These are phyloP conservation scores for Suhomyces bokatorum DNA, from an alignment of 1,139 yeast genomes.

Conservation along the genomic window DNA sequence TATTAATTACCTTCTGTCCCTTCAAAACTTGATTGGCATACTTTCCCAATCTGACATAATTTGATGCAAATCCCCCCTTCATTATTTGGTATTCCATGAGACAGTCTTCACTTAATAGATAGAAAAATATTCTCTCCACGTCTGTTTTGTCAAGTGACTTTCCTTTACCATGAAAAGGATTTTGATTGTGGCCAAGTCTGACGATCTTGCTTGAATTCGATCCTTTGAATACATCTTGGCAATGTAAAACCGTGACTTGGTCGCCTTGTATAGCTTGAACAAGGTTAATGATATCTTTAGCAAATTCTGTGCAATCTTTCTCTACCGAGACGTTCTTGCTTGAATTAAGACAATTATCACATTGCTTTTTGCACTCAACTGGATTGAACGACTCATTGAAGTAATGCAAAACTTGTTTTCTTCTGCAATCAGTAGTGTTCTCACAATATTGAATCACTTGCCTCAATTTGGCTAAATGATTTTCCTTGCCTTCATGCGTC, in stretches of 20 bases:
- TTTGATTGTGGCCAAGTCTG: constrained; percentile 59
- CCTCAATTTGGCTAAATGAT: constrained; percentile 72
- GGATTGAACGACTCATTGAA: constrained; percentile 83
- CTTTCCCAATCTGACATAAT: constrained; percentile 65
- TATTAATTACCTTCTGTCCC: constrained; percentile 45
- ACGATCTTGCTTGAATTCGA: constrained; percentile 62
- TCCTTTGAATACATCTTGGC: constrained; percentile 85
- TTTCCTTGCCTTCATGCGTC: constrained; percentile 65
- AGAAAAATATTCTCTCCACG: constrained; percentile 79
- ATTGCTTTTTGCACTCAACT: constrained; percentile 62
- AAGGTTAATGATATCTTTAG: constrained; percentile 59
- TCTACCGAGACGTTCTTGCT: constrained; percentile 46
- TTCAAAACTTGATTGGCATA: constrained; percentile 48
- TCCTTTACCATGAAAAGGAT: constrained; percentile 71
- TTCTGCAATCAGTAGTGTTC: constrained; percentile 84
- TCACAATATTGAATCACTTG: constrained; percentile 93
- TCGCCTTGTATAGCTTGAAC: constrained; percentile 57
- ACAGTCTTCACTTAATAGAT: constrained; percentile 66
- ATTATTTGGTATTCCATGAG: constrained; percentile 71
- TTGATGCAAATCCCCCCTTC: constrained; percentile 80
- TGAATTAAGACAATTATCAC: constrained; percentile 76
- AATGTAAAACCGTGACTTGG: constrained; percentile 73
- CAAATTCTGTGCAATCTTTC: constrained; percentile 68
- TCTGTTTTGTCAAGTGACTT: constrained; percentile 61
- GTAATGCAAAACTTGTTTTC: constrained; percentile 84